phyloP scores from a whole-genome alignment of 2,329 filamentous ascomycete genomes.

The Neophaeococcomyces aloes region DNA sequence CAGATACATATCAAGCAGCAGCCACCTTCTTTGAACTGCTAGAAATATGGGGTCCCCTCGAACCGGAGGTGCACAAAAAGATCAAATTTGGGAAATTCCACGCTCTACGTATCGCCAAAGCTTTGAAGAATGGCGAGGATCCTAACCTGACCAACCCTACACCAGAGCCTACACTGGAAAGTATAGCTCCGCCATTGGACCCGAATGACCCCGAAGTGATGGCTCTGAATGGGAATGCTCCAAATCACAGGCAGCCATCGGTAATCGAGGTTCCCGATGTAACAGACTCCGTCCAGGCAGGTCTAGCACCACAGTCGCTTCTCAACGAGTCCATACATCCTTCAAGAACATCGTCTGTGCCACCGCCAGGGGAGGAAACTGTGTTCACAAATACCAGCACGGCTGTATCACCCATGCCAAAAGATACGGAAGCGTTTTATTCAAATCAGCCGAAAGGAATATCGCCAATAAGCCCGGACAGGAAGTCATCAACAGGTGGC shows the following conservation, averaged over 20 bases:
- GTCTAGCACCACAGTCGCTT: constrained; percentile 38
- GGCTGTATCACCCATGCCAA: constrained; percentile 17
- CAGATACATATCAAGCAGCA: constrained; percentile 85
- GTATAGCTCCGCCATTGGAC: constrained; percentile 42
- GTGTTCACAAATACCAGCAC: constrained; percentile 9
- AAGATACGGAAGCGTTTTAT: constrained; percentile 27
- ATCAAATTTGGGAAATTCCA: constrained; percentile 97
- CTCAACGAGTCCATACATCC: constrained; percentile 42
- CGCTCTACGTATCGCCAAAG: constrained; percentile 78
- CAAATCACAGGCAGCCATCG: constrained; percentile 41
- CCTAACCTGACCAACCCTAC: constrained; percentile 85
- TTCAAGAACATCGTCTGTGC: constrained; percentile 33
- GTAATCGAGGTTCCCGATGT: constrained; percentile 54
- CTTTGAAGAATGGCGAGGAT: constrained; percentile 79
- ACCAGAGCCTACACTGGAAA: constrained; percentile 40
- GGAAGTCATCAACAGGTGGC: constrained; percentile 42
- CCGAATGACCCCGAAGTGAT: constrained; percentile 56
- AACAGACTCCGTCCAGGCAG: constrained; percentile 37
- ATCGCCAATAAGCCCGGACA: constrained; percentile 43
- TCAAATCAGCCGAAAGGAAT: constrained; percentile 34
- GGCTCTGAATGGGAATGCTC: constrained; percentile 37
- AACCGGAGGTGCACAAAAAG: constrained; percentile 69
- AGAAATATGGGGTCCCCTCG: constrained; percentile 68
- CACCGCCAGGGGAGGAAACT: constrained; percentile 22
- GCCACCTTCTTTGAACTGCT: constrained; percentile 84